Conservation (phyloP, 208 protist genomes). For the Leptomonas pyrrhocoris region DNA sequence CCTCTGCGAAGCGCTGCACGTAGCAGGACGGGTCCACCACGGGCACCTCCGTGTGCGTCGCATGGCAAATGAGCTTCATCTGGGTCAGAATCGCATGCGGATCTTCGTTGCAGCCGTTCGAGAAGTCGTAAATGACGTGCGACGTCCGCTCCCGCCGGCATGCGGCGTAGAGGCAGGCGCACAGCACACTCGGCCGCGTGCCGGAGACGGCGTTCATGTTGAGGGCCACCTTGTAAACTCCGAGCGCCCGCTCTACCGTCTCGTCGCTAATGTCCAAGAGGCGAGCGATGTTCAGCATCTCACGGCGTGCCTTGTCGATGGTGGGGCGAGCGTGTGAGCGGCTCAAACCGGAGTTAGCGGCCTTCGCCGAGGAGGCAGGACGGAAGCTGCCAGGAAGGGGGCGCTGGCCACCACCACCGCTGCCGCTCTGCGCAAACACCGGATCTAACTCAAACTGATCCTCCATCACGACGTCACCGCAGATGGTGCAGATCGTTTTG, state of each 20-base stretch:
- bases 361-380: conserved; percentile 39
- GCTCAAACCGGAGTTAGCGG: conserved; percentile 16
- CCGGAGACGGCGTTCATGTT: conserved; percentile 76
- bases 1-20: conserved; percentile 85
- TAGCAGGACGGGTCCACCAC: conserved; percentile 87
- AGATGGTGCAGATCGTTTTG: conserved; percentile 80
- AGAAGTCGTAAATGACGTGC: conserved; percentile 93
- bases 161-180: conserved; percentile 87
- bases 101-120: conserved; percentile 54
- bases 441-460: conserved; percentile 85
- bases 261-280: conserved; percentile 76
- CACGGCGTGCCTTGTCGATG: conserved; percentile 77
- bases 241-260: conserved; percentile 78
- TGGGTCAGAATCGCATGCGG: conserved; percentile 71
- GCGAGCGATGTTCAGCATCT: conserved; percentile 82
- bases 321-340: conserved; percentile 54
- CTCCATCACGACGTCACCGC: conserved; percentile 72
- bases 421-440: conserved; percentile 50
- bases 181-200: conserved; percentile 66
- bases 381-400: conserved; percentile 47
- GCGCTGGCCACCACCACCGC: conserved; percentile 21
- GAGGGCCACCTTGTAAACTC: conserved; percentile 83
- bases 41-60: conserved; percentile 83
- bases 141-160: conserved; percentile 81
- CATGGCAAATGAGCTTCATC: conserved; percentile 77